phyloP scores from a whole-genome alignment of 208 protist species.

The Phytomonas sp. region DNA sequence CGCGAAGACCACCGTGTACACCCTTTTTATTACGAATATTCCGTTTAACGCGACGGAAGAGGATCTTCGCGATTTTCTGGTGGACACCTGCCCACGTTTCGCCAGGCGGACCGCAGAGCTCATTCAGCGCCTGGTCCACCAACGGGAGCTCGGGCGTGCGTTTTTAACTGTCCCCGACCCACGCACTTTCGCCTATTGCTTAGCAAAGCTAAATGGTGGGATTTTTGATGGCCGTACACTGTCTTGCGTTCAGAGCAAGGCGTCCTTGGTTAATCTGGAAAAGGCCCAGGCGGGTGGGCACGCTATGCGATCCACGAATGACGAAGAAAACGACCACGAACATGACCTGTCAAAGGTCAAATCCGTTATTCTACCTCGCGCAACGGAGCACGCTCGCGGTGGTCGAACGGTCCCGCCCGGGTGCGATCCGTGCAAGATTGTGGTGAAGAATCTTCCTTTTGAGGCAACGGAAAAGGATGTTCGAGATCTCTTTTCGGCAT shows the following conservation, averaged over 20 bases:
- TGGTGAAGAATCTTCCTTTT: conserved; percentile 98
- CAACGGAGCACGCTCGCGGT: conserved; percentile 2
- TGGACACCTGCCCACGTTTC: conserved; percentile 81
- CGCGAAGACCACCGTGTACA: conserved; percentile 26
- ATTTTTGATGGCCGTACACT: conserved; percentile 47
- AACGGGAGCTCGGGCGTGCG: conserved; percentile 93
- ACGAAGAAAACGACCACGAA: conserved; percentile 14
- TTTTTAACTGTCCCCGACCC: conserved; percentile 80
- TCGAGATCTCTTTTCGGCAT: conserved; percentile 93
- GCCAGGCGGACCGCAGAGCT: conserved; percentile 91
- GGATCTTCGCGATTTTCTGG: conserved; percentile 57
- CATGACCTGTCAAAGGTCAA: conserved; percentile 20
- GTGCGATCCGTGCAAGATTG: conserved; percentile 88
- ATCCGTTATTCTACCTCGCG: conserved; percentile 21
- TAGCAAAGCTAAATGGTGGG: conserved; percentile 46
- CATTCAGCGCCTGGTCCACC: conserved; percentile 74
- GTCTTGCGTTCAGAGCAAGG: conserved; percentile 71
- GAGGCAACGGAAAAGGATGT: conserved; percentile 95
- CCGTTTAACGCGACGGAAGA: conserved; percentile 71
- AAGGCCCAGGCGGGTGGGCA: background rate
- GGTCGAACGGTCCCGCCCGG: conserved; percentile 51
- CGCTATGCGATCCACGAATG: background rate
- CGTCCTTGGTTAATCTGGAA: conserved; percentile 18
- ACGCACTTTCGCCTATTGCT: conserved; percentile 46
- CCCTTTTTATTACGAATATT: conserved; percentile 86